A percentile compares a stretch with the other conserved stretches of the same genome.
Conservation (phyloP, 2,329 filamentous ascomycete genomes). For the Westerdykella sp. region DNA sequence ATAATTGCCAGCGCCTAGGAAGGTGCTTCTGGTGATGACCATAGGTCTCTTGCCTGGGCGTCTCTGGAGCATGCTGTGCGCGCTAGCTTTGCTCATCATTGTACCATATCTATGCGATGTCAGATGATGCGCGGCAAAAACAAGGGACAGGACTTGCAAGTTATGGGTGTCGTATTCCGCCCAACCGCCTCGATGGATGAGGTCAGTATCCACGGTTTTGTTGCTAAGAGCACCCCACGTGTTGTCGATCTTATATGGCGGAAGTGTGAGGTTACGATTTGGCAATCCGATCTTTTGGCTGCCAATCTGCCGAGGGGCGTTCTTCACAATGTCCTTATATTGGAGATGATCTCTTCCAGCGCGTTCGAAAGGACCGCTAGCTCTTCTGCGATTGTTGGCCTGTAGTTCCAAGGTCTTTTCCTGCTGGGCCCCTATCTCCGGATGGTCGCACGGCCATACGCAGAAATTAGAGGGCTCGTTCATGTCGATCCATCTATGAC, state of each 20-base stretch:
- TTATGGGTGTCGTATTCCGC: conserved; percentile 71
- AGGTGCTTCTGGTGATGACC: conserved; percentile 72
- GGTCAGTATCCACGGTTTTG: conserved; percentile 56
- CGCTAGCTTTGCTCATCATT: conserved; percentile 64
- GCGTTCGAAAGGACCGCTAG: no score
- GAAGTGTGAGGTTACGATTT: conserved; percentile 56
- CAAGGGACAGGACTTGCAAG: conserved; percentile 54
- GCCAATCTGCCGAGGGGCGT: conserved; percentile 5
- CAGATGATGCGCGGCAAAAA: conserved; percentile 48
- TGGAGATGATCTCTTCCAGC: no score
- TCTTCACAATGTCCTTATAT: conserved; percentile 40
- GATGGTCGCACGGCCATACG: conserved; percentile 43
- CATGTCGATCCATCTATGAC: conserved; percentile 41
- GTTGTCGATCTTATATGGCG: conserved; percentile 62
- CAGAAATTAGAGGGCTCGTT: conserved; percentile 32
- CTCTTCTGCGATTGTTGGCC: conserved; percentile 40
- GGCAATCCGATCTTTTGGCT: conserved; percentile 50
- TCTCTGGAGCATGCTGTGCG: conserved; percentile 62
- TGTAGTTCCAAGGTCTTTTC: conserved; percentile 12
- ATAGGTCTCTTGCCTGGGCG: conserved; percentile 59
- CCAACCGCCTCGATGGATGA: conserved; percentile 61
- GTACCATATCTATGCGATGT: conserved; percentile 50
- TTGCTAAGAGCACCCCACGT: conserved; percentile 41
- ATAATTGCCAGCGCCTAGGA: conserved; percentile 60
- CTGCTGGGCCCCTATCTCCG: conserved; percentile 14